Evolutionary conservation across 2,329 filamentous ascomycete genomes (phyloP), one percentile per base, ranked within the genome.

Genomic region (Lachnellula arida): DNA sequence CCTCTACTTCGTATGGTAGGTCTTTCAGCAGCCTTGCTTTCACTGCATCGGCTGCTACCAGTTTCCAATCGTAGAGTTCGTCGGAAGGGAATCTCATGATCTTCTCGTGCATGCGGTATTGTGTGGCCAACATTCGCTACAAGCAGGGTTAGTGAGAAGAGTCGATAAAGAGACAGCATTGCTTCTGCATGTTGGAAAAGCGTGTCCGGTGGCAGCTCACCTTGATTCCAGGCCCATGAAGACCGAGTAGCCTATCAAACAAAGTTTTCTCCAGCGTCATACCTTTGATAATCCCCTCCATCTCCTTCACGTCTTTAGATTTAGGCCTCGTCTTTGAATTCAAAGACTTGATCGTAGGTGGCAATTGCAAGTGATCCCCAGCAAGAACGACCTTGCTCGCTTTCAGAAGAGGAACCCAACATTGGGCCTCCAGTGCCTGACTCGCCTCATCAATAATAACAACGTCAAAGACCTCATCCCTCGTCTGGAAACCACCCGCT

Each of bases 391-490:
- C 86, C 75, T 97, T 97, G 63, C 78, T 83, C 0, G 90, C 90
- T 42, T 83, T 81, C 17, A 97, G 74, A 47, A 99, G 74, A 11
- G 94, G 86, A 51, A 97, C 92, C 94, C 94, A 99, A 74, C 92
- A 97, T 72, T 97, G 93, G 0, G 94, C 92, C 73, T 99, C 94
- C 9, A 97, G 78, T 2, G 94, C 94, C 71, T 99, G 94, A 70
- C 89, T 95, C 4, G 92, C 94, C 74, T 99, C 94, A 67, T 99
- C 94, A 55, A 99, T 91, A 58, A 99, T 86, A 28, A 99, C 89
- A 4, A 96, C 88, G 71, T 99, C 94, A 62, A 99, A 99, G 51
- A 82, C 76, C 67, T 95, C 85, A 59, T 86, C 81, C 58, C 84
- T 86, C 34, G 96, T 76, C 72, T 97, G 91, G 64, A 85, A 87